Percentiles rank a stretch among this genome's conserved stretches.
Evolutionary conservation across 345 rosid genomes (phyloP).

Genomic region (Sapria himalayana): DNA sequence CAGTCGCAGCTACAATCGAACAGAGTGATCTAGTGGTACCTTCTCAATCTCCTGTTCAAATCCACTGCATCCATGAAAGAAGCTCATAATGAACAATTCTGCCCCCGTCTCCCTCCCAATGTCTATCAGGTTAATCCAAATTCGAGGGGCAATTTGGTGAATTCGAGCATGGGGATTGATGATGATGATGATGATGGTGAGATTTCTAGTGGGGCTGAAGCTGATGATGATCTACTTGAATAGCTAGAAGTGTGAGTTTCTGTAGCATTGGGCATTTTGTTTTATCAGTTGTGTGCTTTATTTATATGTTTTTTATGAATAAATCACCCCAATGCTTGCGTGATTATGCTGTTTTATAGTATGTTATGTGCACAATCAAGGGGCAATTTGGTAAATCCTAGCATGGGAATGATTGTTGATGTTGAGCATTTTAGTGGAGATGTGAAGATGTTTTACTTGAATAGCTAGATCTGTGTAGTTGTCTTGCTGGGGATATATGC

Average conservation of each 20-base stretch:
- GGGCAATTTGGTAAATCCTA: conserved; percentile 25
- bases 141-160: conserved; percentile 23
- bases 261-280: background rate
- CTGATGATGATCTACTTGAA: conserved; percentile 10
- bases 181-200: conserved; percentile 44
- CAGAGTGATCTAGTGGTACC: conserved; percentile 52
- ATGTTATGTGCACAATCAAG: conserved; percentile 25
- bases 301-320: too few species aligned
- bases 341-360: too few species aligned
- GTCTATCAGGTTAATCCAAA: conserved; percentile 30
- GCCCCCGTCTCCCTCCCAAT: too few species aligned
- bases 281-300: background rate
- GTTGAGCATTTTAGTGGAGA: conserved; percentile 41
- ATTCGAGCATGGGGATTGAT: conserved; percentile 25
- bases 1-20: conserved; percentile 38
- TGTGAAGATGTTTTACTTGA: conserved; percentile 12
- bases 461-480: background rate
- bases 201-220: conserved; percentile 48
- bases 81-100: too few species aligned
- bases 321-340: too few species aligned
- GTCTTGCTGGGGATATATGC: background rate
- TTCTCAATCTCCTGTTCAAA: too few species aligned
- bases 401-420: conserved; percentile 32
- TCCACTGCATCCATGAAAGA: too few species aligned
- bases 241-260: background rate